A percentile compares a stretch with the other conserved stretches of the same genome.
phyloP scores from a whole-genome alignment of 2,329 filamentous ascomycete genomes.

The Calycina herbarum region DNA sequence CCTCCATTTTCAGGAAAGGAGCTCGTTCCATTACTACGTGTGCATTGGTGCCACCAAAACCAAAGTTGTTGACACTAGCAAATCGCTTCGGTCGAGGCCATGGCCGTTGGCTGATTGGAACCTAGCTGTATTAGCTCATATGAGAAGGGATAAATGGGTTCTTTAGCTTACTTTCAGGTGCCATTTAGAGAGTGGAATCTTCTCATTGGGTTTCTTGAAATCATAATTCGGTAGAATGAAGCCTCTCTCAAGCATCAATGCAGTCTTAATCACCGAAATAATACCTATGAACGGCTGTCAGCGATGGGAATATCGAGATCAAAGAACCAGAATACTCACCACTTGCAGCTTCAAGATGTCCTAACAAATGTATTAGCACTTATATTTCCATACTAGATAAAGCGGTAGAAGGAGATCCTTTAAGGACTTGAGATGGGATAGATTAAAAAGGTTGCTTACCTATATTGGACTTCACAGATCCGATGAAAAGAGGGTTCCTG shows the following conservation, averaged over 20 bases:
- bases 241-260: slow-evolving; percentile 34
- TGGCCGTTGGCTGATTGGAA: slow-evolving; percentile 34
- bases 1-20: slow-evolving; percentile 33
- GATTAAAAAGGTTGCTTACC: slow-evolving; percentile 6
- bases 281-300: slow-evolving; percentile 22
- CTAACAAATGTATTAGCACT: not conserved
- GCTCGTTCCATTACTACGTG: slow-evolving; percentile 42
- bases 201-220: slow-evolving; percentile 42
- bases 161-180: slow-evolving; percentile 37
- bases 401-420: not conserved
- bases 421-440: no score
- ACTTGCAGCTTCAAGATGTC: slow-evolving; percentile 33
- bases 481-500: slow-evolving; percentile 28
- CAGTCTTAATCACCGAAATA: slow-evolving; percentile 33
- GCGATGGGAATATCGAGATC: not conserved
- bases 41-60: slow-evolving; percentile 39
- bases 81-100: slow-evolving; percentile 44
- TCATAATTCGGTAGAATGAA: slow-evolving; percentile 35
- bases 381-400: not conserved
- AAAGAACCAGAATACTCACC: slow-evolving; percentile 17
- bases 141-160: not conserved
- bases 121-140: slow-evolving; percentile 22
- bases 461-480: slow-evolving; percentile 34
- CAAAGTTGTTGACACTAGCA: slow-evolving; percentile 45
- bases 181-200: slow-evolving; percentile 41